Percentiles rank a stretch among this genome's conserved stretches.
phyloP scores from a whole-genome alignment of 352 stramenopile species.

The Pythium phragmitis region DNA sequence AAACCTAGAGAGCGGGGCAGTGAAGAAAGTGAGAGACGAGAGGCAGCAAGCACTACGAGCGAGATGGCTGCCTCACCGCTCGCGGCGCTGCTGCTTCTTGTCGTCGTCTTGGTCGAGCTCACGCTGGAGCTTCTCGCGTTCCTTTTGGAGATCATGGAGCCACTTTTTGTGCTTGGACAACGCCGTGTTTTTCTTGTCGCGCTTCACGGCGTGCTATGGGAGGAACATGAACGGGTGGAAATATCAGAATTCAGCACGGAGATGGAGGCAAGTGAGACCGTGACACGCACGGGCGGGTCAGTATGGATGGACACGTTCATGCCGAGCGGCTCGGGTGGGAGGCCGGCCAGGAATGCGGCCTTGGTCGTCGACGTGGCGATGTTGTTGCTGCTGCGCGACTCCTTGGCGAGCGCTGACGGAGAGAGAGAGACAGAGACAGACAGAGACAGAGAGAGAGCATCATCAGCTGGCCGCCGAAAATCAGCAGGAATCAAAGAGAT shows the following conservation, averaged over 20 bases:
- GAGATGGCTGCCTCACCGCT: slow-evolving; percentile 33
- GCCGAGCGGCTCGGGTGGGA: slow-evolving; percentile 62
- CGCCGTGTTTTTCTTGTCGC: slow-evolving; percentile 91
- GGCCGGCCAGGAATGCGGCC: slow-evolving; percentile 69
- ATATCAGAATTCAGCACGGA: slow-evolving; percentile 9
- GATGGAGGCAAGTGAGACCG: background rate
- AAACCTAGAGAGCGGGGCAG: slow-evolving; percentile 37
- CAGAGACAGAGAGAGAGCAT: background rate
- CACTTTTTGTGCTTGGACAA: slow-evolving; percentile 93
- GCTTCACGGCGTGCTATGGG: slow-evolving; percentile 67
- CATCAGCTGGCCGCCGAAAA: background rate
- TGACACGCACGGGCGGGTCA: slow-evolving; percentile 49
- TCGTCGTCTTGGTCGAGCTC: slow-evolving; percentile 75
- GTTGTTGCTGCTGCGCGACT: slow-evolving; percentile 38
- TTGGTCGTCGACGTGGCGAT: slow-evolving; percentile 54
- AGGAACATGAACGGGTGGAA: background rate
- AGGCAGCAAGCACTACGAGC: background rate
- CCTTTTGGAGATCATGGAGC: slow-evolving; percentile 92
- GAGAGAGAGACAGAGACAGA: slow-evolving; percentile 1
- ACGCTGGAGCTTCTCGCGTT: slow-evolving; percentile 81
- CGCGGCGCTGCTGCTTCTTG: slow-evolving; percentile 60
- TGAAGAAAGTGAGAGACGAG: background rate
- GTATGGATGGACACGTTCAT: slow-evolving; percentile 81
- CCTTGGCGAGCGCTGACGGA: slow-evolving; percentile 51
- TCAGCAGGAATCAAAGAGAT: background rate